A percentile compares a stretch with the other conserved stretches of the same genome.
These are phyloP conservation scores for Flaveria trinervia DNA, from an alignment of 129 eudicot species.

Conservation along the genomic window DNA sequence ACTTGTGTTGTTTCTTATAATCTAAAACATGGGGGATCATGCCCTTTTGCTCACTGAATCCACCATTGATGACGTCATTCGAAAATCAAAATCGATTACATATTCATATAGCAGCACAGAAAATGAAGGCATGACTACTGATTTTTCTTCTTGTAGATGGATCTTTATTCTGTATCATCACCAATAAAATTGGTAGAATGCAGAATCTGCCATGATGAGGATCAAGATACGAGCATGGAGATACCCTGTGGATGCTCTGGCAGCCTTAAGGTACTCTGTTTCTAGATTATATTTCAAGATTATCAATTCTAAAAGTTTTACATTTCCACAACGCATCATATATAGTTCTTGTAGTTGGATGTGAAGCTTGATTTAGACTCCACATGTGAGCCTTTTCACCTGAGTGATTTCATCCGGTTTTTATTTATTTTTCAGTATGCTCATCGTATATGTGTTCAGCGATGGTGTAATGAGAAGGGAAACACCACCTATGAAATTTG, in stretches of 20 bases:
- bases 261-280: constrained; percentile 52
- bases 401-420: not conserved
- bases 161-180: constrained; percentile 30
- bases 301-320: not conserved
- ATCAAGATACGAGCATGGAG: constrained; percentile 71
- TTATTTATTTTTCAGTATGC: constrained; percentile 51
- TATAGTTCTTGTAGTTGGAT: not conserved
- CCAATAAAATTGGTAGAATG: constrained; percentile 51
- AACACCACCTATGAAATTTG: constrained; percentile 74
- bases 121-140: constrained; percentile 29
- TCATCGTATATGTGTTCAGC: constrained; percentile 72
- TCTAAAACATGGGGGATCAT: constrained; percentile 54
- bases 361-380: too few species aligned
- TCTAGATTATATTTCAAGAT: not conserved
- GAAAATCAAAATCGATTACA: constrained; percentile 33
- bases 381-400: too few species aligned
- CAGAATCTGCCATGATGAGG: constrained; percentile 76
- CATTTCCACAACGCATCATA: not conserved
- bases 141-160: constrained; percentile 50
- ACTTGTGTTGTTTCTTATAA: not conserved
- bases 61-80: constrained; percentile 45
- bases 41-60: constrained; percentile 54
- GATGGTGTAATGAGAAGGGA: constrained; percentile 86
- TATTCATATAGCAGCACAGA: constrained; percentile 4
- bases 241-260: constrained; percentile 73